Conservation (phyloP, 345 rosid species). For the Salix koriyanagi region DNA sequence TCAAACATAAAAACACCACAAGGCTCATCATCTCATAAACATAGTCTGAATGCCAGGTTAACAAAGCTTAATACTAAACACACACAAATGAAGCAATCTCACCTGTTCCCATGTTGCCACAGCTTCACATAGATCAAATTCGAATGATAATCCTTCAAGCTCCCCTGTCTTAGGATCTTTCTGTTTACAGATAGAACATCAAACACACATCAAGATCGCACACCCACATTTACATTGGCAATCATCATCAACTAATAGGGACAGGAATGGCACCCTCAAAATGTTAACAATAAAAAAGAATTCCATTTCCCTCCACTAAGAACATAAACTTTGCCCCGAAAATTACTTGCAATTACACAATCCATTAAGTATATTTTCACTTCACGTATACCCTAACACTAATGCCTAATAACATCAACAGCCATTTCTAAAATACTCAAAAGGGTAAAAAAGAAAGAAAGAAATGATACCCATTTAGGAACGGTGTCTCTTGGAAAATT, state of each 20-base stretch:
- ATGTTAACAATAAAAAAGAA: not conserved
- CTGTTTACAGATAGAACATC: constrained; percentile 33
- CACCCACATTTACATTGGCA: not conserved
- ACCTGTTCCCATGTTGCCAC: constrained; percentile 94
- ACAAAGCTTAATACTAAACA: not conserved
- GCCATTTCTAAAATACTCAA: not conserved
- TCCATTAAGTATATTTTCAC: not conserved
- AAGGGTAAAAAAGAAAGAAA: not conserved
- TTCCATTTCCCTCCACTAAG: not conserved
- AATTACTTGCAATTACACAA: not conserved
- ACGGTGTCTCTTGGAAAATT: constrained; percentile 67
- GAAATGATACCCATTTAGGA: constrained; percentile 74
- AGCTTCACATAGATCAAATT: constrained; percentile 84
- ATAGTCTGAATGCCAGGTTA: not conserved
- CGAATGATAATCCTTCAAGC: constrained; percentile 71
- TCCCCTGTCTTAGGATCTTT: constrained; percentile 87
- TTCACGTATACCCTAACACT: not conserved
- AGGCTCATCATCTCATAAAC: not conserved
- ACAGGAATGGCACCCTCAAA: not conserved
- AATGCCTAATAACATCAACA: not conserved
- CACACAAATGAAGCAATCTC: constrained; percentile 12
- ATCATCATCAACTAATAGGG: not conserved
- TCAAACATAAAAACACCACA: not conserved
- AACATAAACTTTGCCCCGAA: not conserved
- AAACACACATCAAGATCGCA: not conserved